Evolutionary conservation across 352 stramenopile species (phyloP), one percentile per base, ranked within the genome.

Genomic region (Phytophthora sp.): DNA sequence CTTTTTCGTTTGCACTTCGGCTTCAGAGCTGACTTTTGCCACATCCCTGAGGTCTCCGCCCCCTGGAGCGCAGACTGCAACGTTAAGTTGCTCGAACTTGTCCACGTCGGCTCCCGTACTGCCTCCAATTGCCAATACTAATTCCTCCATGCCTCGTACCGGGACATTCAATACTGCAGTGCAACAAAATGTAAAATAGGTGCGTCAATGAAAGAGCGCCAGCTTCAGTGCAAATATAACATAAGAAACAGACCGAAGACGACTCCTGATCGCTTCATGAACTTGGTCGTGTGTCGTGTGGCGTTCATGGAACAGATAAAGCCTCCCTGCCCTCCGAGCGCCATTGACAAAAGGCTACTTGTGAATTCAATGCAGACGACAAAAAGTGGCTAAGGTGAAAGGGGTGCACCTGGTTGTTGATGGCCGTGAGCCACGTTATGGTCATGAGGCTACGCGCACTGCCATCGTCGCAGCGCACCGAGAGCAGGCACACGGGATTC

Each of bases 221-320:
- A 38, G 54, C 18, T 61, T 62, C 50, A 71, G 44, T 45, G 20
- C 11, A 16, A 52, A 64, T 16, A 42, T n/a, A n/a, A 8, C 21
- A 35, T 30, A 41, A 65, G 53, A 26, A 59, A 55, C 47, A 31
- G 15, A 93, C 85, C 85, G 62, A 94, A 94, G 42, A 81, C 41
- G 3, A 72, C 72, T 29, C 80, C 79, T 23, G 71, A 55, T 39
- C 69, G 29, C 50, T 76, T 79, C n/a, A 93, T 58, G 46, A 90
- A 88, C 16, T 46, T 60, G 1, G 84, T 83, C 16, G 84, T 90
- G 66, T 94, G 71, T 18, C 88, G 73, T 21, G 84, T 76, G 44
- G 73, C 69, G 45, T 96, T 93, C 54, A 96, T 70, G n/a, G 88
- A 93, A 68, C 86, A 93, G 27, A 96, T 70, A 38, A 95, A 94